phyloP scores from a whole-genome alignment of 352 stramenopile genomes.

The Pythium myriotylum region DNA sequence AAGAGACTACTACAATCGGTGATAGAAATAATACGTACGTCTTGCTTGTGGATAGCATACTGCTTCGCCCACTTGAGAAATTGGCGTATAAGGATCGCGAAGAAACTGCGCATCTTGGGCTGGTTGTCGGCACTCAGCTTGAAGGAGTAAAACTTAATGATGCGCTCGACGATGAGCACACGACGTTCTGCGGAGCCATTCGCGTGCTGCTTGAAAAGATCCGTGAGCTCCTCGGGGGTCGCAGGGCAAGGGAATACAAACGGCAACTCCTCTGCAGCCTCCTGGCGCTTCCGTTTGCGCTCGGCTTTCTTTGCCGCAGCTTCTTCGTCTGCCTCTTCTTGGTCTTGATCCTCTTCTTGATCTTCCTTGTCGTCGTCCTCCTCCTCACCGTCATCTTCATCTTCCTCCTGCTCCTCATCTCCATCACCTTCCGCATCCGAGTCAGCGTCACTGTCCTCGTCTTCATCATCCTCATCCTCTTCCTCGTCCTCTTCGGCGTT shows the following conservation, averaged over 20 bases:
- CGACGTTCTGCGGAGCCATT: slow-evolving; percentile 69
- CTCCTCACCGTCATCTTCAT: slow-evolving; percentile 51
- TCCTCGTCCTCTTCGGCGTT: slow-evolving; percentile 42
- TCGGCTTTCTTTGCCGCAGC: slow-evolving; percentile 52
- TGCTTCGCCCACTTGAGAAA: slow-evolving; percentile 91
- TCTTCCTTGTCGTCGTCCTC: slow-evolving; percentile 46
- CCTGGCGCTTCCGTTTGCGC: slow-evolving; percentile 48
- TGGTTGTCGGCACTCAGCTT: slow-evolving; percentile 94
- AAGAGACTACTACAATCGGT: too few relatives aligned
- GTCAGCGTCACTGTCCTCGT: slow-evolving; percentile 45
- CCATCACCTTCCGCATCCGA: slow-evolving; percentile 54
- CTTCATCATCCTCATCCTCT: slow-evolving; percentile 39
- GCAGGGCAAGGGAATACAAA: slow-evolving; percentile 95
- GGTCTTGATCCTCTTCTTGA: slow-evolving; percentile 74
- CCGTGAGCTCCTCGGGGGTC: slow-evolving; percentile 88
- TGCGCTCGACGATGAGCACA: slow-evolving; percentile 90
- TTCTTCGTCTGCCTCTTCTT: slow-evolving; percentile 60
- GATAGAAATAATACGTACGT: slow-evolving; percentile 19
- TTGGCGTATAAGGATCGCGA: slow-evolving; percentile 92
- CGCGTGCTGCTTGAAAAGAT: slow-evolving; percentile 90
- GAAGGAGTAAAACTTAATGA: slow-evolving; percentile 94
- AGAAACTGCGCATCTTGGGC: slow-evolving; percentile 96
- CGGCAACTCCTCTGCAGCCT: slow-evolving; percentile 83
- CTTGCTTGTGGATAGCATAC: slow-evolving; percentile 67
- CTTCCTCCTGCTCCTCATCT: slow-evolving; percentile 61